Evolutionary conservation across 2,329 filamentous ascomycete species (phyloP).

Genomic region (Colletotrichum camelliae): DNA sequence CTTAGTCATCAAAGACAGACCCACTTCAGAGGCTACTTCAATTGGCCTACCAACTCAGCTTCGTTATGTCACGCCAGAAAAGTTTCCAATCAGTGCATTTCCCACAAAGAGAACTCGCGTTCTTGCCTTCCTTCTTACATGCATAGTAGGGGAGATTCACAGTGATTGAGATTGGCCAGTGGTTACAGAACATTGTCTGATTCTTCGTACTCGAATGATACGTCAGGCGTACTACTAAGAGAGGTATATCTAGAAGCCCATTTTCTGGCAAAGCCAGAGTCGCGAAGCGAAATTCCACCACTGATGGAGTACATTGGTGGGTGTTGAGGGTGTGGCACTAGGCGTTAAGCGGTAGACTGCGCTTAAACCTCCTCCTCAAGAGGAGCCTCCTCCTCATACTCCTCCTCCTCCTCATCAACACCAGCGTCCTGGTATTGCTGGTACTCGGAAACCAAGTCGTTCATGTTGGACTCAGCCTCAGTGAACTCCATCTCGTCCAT

Average conservation of each 20-base stretch:
- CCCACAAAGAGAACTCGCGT: not conserved
- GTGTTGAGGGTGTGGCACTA: not conserved
- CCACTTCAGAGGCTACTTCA: not conserved
- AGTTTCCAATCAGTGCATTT: not conserved
- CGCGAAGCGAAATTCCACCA: conserved; percentile 28
- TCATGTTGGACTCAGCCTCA: conserved; percentile 99
- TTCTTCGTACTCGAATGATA: conserved; percentile 35
- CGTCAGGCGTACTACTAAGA: conserved; percentile 35
- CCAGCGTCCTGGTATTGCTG: conserved; percentile 99
- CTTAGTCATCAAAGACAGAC: conserved; percentile 34
- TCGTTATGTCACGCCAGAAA: not conserved
- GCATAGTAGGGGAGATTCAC: not conserved
- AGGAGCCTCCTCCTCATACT: conserved; percentile 87
- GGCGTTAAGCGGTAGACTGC: not conserved
- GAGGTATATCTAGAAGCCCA: conserved; percentile 46
- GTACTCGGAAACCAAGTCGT: conserved; percentile 99
- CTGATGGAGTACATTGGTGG: not conserved
- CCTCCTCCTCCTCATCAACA: conserved; percentile 96
- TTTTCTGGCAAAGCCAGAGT: conserved; percentile 29
- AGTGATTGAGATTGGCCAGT: not conserved
- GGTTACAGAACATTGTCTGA: conserved; percentile 25
- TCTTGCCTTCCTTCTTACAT: not conserved
- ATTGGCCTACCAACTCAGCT: not conserved
- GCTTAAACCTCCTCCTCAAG: conserved; percentile 71
- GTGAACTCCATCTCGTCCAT: conserved; percentile 99